Conservation (phyloP, 1,284 basidiomycete genomes). For the Puccinia horiana region DNA sequence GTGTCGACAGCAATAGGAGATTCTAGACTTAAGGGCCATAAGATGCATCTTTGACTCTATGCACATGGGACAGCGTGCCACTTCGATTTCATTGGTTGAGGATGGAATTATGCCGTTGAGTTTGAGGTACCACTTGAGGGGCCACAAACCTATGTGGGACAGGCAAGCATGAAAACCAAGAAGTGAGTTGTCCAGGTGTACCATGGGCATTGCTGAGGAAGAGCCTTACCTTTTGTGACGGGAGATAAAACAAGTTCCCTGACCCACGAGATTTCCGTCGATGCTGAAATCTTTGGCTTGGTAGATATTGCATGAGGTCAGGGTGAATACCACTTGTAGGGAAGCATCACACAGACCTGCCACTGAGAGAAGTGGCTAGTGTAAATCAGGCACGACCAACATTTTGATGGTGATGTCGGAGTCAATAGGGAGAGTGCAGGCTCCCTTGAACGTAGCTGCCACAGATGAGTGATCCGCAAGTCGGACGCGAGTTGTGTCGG, state of each 20-base stretch:
- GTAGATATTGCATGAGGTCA: not conserved
- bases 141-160: not conserved
- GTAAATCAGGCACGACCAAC: not conserved
- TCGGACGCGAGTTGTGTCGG: not conserved
- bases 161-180: no score
- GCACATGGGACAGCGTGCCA: not conserved
- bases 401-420: not conserved
- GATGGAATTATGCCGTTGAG: not conserved
- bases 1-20: not conserved
- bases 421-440: not conserved
- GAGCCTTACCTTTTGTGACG: not conserved
- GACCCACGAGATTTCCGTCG: not conserved
- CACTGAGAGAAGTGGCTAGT: not conserved
- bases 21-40: not conserved
- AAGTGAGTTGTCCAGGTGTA: not conserved
- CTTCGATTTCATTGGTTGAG: not conserved
- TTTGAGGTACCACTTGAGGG: not conserved
- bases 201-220: not conserved
- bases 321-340: no score
- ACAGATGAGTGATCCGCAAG: not conserved
- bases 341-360: not conserved
- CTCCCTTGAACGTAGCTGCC: not conserved
- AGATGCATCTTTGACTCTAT: conserved; percentile 9
- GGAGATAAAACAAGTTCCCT: not conserved
- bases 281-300: not conserved